Conservation (phyloP, 257 asterid species). For the Lycium ferocissimum region DNA sequence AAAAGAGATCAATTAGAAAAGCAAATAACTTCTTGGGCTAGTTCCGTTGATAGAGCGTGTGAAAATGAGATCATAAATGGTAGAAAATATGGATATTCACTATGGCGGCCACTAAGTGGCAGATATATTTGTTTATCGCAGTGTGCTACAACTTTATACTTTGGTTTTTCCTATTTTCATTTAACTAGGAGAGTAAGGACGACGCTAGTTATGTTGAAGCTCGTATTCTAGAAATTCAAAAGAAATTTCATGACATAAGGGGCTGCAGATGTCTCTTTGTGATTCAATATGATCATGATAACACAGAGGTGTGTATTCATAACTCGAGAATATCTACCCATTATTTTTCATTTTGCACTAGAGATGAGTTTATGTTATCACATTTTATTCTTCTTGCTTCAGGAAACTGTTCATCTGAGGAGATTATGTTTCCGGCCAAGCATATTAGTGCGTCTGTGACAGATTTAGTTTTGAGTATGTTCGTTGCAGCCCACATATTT, state of each 20-base stretch:
- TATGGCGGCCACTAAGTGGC: slow-evolving; percentile 15
- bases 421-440: slow-evolving; percentile 83
- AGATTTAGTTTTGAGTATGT: slow-evolving; percentile 23
- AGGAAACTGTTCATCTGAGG: slow-evolving; percentile 84
- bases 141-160: slow-evolving; percentile 16
- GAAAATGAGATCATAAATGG: slow-evolving; percentile 18
- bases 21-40: neutral
- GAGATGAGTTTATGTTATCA: neutral
- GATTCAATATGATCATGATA: slow-evolving; percentile 71
- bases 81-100: slow-evolving; percentile 9
- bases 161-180: slow-evolving; percentile 21
- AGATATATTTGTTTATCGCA: neutral
- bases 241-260: slow-evolving; percentile 85
- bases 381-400: slow-evolving; percentile 27
- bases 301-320: slow-evolving; percentile 56
- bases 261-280: slow-evolving; percentile 96
- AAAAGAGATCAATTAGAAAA: slow-evolving; percentile 20
- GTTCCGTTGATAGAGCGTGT: neutral
- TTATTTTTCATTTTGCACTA: neutral
- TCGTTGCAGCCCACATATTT: slow-evolving; percentile 11
- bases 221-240: slow-evolving; percentile 64
- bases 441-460: slow-evolving; percentile 34
- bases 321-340: slow-evolving; percentile 5
- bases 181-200: slow-evolving; percentile 68
- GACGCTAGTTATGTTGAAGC: slow-evolving; percentile 85